Conservation (phyloP, 305 asterid species). For the Striga hermonthica region DNA sequence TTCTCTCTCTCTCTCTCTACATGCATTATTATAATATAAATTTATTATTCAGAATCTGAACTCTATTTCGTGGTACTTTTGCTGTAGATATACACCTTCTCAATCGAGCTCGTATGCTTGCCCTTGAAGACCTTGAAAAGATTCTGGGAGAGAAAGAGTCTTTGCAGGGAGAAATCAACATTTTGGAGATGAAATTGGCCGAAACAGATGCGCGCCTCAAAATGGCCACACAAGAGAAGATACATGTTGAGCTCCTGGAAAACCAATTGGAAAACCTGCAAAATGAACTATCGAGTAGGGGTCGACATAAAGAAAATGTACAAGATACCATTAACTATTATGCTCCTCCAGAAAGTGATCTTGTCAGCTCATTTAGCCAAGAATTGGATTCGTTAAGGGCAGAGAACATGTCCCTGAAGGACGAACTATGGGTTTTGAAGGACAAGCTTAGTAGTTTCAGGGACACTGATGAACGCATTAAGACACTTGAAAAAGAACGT, state of each 20-base stretch:
- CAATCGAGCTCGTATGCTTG: conserved; percentile 75
- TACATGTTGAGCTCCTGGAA: conserved; percentile 64
- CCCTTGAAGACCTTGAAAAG: conserved; percentile 72
- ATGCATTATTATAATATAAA: neutral
- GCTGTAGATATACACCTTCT: conserved; percentile 74
- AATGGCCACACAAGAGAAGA: conserved; percentile 81
- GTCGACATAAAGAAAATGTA: conserved; percentile 34
- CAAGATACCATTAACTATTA: conserved; percentile 37
- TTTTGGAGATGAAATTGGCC: conserved; percentile 75
- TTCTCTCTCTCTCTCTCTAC: conserved; percentile 1
- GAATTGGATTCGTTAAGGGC: conserved; percentile 56
- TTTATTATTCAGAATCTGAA: conserved; percentile 18
- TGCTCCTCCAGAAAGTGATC: conserved; percentile 38
- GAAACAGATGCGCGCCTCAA: conserved; percentile 85
- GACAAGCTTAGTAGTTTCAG: conserved; percentile 53
- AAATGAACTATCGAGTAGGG: conserved; percentile 54
- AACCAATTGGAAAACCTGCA: conserved; percentile 68
- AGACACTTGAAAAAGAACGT: conserved; percentile 71
- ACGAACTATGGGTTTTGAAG: conserved; percentile 63
- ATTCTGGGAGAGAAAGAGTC: conserved; percentile 70
- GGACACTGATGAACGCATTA: conserved; percentile 64
- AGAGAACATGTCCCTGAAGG: conserved; percentile 67
- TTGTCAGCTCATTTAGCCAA: conserved; percentile 44
- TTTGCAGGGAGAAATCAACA: conserved; percentile 74
- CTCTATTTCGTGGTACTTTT: conserved; percentile 28